Conservation (phyloP, 495 filamentous ascomycete species). For the Trichoderma orchidacearum region DNA sequence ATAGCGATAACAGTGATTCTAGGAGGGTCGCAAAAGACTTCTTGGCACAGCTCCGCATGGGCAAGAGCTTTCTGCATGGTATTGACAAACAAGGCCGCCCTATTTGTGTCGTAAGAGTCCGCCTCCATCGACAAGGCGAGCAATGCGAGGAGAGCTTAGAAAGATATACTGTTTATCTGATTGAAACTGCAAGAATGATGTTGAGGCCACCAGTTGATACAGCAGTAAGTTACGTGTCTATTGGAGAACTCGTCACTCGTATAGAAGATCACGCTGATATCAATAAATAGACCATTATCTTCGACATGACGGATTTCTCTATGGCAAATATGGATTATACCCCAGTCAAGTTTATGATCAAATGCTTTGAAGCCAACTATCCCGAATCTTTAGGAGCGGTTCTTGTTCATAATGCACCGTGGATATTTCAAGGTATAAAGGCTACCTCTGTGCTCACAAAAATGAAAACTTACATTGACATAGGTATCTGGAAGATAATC, state of each 20-base stretch:
- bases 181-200: constrained; percentile 82
- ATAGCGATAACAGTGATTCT: constrained; percentile 40
- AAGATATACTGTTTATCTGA: constrained; percentile 82
- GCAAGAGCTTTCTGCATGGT: constrained; percentile 93
- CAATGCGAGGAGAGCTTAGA: constrained; percentile 72
- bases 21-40: constrained; percentile 67
- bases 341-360: constrained; percentile 97
- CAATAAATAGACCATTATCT: constrained; percentile 56
- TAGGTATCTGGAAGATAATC: constrained; percentile 79
- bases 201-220: constrained; percentile 74
- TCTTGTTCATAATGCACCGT: constrained; percentile 93
- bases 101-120: constrained; percentile 73
- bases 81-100: constrained; percentile 74
- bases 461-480: constrained; percentile 1
- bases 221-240: constrained; percentile 54
- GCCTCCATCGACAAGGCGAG: constrained; percentile 67
- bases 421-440: constrained; percentile 78
- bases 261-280: neutral
- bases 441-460: neutral
- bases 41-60: constrained; percentile 68
- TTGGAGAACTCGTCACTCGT: neutral
- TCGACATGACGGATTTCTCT: constrained; percentile 89
- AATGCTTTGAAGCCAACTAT: constrained; percentile 98
- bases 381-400: constrained; percentile 84
- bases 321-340: constrained; percentile 97